phyloP scores from a whole-genome alignment of 1,139 yeast species.

The Scheffersomyces parashehatae region DNA sequence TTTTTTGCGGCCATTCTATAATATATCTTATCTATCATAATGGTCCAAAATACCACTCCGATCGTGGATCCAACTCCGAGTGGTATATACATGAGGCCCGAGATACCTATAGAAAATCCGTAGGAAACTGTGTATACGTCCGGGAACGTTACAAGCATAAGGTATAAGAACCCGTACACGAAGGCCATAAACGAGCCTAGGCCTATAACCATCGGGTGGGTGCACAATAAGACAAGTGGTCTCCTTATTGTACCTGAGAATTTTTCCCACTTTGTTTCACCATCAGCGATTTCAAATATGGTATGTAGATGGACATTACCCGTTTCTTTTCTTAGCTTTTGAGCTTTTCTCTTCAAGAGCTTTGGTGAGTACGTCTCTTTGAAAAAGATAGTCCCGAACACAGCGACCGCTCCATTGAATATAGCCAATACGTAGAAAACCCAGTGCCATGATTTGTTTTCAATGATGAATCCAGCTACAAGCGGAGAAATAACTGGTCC shows the following conservation, averaged over 20 bases:
- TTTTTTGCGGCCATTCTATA: slow-evolving; percentile 34
- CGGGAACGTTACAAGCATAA: slow-evolving; percentile 57
- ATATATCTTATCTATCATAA: slow-evolving; percentile 39
- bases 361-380: slow-evolving; percentile 62
- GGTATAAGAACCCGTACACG: slow-evolving; percentile 43
- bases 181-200: slow-evolving; percentile 50
- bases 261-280: slow-evolving; percentile 28
- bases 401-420: slow-evolving; percentile 48
- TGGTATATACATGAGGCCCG: slow-evolving; percentile 59
- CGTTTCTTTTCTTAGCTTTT: slow-evolving; percentile 41
- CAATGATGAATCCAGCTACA: slow-evolving; percentile 40
- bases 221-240: slow-evolving; percentile 50
- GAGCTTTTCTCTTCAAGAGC: slow-evolving; percentile 48
- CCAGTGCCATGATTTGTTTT: slow-evolving; percentile 56
- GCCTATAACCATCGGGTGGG: slow-evolving; percentile 64
- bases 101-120: slow-evolving; percentile 48
- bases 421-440: slow-evolving; percentile 56
- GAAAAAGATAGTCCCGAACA: slow-evolving; percentile 42
- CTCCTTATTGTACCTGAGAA: slow-evolving; percentile 43
- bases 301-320: slow-evolving; percentile 59
- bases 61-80: slow-evolving; percentile 52
- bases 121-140: slow-evolving; percentile 47
- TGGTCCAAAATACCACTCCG: slow-evolving; percentile 50
- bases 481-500: slow-evolving; percentile 38
- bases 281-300: slow-evolving; percentile 48